Percentiles rank a stretch among this genome's conserved stretches.
phyloP scores from a whole-genome alignment of 2,329 filamentous ascomycete species.

The Aureobasidium pullulans region DNA sequence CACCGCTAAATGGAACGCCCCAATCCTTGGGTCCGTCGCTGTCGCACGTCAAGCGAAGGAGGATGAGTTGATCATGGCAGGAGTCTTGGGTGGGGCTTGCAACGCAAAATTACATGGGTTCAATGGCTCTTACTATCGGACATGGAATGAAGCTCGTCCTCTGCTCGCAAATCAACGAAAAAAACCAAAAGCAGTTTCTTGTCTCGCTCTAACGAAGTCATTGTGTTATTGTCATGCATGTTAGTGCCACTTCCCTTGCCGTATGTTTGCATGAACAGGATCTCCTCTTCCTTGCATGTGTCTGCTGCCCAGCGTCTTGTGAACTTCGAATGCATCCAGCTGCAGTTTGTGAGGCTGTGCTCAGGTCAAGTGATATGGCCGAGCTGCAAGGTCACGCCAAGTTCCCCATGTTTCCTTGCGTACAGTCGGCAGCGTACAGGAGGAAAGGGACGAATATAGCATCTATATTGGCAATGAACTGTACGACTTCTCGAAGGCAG shows the following conservation, averaged over 20 bases:
- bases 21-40: not conserved
- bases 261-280: not conserved
- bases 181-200: slow-evolving; percentile 12
- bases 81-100: slow-evolving; percentile 14
- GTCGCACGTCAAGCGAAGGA: slow-evolving; percentile 11
- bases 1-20: slow-evolving; percentile 26
- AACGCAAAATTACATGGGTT: slow-evolving; percentile 10
- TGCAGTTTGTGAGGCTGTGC: not conserved
- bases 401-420: not conserved
- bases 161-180: slow-evolving; percentile 11
- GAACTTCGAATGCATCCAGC: not conserved
- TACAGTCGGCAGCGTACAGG: not conserved
- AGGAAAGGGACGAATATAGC: not conserved
- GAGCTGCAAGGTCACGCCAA: not conserved
- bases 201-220: slow-evolving; percentile 4
- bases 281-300: not conserved
- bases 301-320: too few relatives aligned
- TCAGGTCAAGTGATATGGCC: not conserved
- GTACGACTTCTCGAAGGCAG: slow-evolving; percentile 9
- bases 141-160: slow-evolving; percentile 15
- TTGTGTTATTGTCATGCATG: not conserved
- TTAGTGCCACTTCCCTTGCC: not conserved
- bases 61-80: slow-evolving; percentile 12
- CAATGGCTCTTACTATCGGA: slow-evolving; percentile 15
- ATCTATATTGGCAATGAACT: not conserved